Evolutionary conservation across 768 basidiomycete genomes (phyloP).

Genomic region (Mycena epipterygia): DNA sequence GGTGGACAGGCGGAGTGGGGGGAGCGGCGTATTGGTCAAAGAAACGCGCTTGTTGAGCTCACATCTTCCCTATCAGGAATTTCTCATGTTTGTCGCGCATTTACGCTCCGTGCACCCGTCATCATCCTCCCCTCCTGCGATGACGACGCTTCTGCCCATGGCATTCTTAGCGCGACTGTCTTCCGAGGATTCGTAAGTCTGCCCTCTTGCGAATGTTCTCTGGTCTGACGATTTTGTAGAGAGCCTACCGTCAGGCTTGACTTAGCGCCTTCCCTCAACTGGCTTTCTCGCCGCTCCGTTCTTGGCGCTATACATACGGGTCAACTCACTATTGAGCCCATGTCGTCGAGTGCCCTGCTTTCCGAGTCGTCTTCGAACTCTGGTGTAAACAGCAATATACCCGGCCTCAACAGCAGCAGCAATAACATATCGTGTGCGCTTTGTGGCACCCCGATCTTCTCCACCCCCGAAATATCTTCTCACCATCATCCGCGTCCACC

Average conservation of each 20-base stretch:
- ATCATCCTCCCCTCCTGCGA: conserved; percentile 71
- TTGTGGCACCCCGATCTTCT: conserved; percentile 75
- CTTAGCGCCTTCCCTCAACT: conserved; percentile 93
- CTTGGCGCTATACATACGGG: conserved; percentile 88
- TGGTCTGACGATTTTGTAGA: conserved; percentile 53
- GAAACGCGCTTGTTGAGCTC: conserved; percentile 69
- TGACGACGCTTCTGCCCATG: conserved; percentile 80
- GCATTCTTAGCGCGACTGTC: conserved; percentile 85
- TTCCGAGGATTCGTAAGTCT: conserved; percentile 87
- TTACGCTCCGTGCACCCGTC: conserved; percentile 78
- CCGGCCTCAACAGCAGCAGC: conserved; percentile 57
- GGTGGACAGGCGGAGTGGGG: conserved; percentile 58
- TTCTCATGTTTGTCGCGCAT: conserved; percentile 81
- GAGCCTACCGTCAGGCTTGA: conserved; percentile 95
- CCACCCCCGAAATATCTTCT: conserved; percentile 44
- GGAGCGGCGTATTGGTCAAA: conserved; percentile 40
- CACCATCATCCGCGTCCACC: conserved; percentile 47
- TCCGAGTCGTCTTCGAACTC: conserved; percentile 62
- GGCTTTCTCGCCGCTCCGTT: conserved; percentile 91
- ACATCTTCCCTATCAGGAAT: conserved; percentile 87
- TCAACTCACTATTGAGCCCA: conserved; percentile 90
- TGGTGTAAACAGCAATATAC: conserved; percentile 54
- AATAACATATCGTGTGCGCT: conserved; percentile 82
- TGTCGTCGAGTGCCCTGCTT: conserved; percentile 72
- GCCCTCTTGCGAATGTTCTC: conserved; percentile 19